Evolutionary conservation across 768 basidiomycete species (phyloP), one percentile per base, ranked within the genome.

Genomic region (Macrolepiota dolichaula): DNA sequence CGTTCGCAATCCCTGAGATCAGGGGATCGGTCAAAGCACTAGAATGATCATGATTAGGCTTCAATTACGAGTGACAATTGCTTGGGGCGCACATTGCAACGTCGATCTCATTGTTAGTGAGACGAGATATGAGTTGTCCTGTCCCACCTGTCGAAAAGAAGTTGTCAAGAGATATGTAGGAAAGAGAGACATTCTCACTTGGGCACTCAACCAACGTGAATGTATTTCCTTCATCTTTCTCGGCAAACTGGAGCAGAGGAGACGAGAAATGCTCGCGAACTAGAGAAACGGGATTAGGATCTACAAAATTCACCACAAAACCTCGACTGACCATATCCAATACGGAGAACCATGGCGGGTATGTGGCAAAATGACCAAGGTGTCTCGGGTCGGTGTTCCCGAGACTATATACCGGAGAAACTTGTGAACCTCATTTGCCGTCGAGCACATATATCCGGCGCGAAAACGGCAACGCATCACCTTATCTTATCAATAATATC

Each of bases 221-320:
- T 0, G 91, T 89, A 71, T 83, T 76, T 4, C 83, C 85, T 22
- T 80, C 76, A 67, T 96, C 92, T 9, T 72, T 76, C 24, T 83
- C 85, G 1, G 87, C 86, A 68, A 88, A 92, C 70, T 96, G 95
- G 2, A 98, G 84, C 15, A 99, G 79, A 0, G 96, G 96, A 1
- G 92, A 91, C 15, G 91, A 92, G 74, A 98, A 98, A 72, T 97
- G 95, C 69, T 94, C 92, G 35, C 89, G 80, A 52, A 94, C 90
- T 90, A 65, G 7, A 22, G 42, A 19, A 1, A 22, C 42, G 12
- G 40, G 25, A 22, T 54, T 19, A 24, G 37, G 17, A 19, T n/a
- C 12, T 50, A 44, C n/a, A 19, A 44, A 6, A 19, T 15, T 25
- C 19, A 44, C 19, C 32, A 19, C 13, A n/a, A 2, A 55, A n/a